These are phyloP conservation scores for Chlorella ohadii DNA, from an alignment of 139 green algal species.

Conservation along the genomic window DNA sequence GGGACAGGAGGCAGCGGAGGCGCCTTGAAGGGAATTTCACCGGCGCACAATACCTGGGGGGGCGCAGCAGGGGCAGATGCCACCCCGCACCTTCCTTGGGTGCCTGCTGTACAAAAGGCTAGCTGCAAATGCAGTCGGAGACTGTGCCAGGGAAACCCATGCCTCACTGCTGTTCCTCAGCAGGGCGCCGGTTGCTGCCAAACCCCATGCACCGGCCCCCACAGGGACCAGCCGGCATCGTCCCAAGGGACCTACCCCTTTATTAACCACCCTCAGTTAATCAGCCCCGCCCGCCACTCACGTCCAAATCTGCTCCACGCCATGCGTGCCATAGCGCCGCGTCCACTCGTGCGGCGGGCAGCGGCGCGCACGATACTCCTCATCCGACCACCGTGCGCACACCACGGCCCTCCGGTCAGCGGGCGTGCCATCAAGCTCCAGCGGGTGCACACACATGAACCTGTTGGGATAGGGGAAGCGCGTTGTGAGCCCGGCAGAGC, in stretches of 20 bases:
- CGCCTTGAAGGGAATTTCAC: too few relatives aligned
- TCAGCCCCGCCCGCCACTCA: neutral
- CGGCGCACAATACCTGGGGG: too few relatives aligned
- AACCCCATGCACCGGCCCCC: too few relatives aligned
- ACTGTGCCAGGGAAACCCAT: too few relatives aligned
- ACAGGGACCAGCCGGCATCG: too few relatives aligned
- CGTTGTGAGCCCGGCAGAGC: too few relatives aligned
- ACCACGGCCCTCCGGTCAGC: constrained; percentile 57
- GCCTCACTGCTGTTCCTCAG: too few relatives aligned
- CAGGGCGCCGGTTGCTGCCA: too few relatives aligned
- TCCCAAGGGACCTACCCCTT: too few relatives aligned
- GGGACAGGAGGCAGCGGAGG: too few relatives aligned
- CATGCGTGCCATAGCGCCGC: constrained; percentile 71
- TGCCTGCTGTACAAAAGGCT: too few relatives aligned
- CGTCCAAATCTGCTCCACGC: constrained; percentile 73
- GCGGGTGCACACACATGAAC: constrained; percentile 54
- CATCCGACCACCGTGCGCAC: constrained; percentile 79
- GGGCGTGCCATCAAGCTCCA: constrained; percentile 39
- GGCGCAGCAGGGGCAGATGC: neutral
- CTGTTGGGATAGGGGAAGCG: neutral
- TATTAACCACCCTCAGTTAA: neutral
- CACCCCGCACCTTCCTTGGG: neutral
- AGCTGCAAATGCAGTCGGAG: too few relatives aligned
- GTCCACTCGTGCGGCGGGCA: constrained; percentile 81
- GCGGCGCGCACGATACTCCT: constrained; percentile 71